phyloP scores from a whole-genome alignment of 208 protist genomes.

The Crithidia acanthocephali region DNA sequence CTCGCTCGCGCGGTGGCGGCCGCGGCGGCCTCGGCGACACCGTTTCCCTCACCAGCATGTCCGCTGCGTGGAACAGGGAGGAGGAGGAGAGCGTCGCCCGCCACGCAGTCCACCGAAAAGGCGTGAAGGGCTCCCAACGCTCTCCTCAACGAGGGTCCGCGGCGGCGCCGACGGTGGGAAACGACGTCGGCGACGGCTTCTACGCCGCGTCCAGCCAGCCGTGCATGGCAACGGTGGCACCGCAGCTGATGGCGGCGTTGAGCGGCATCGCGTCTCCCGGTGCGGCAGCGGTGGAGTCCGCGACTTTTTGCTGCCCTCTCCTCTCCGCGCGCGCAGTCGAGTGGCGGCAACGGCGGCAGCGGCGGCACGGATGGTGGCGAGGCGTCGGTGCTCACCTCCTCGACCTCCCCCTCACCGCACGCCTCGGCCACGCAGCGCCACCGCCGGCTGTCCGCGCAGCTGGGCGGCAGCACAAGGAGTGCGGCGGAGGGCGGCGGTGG shows the following conservation, averaged over 20 bases:
- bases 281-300: background rate
- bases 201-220: constrained; percentile 1
- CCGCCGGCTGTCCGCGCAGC: background rate
- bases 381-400: background rate
- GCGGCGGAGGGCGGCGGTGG: background rate
- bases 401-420: background rate
- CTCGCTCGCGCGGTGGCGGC: background rate
- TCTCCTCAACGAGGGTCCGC: too few relatives aligned
- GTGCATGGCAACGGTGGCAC: background rate
- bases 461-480: background rate
- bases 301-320: background rate
- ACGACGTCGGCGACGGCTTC: background rate
- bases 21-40: constrained; percentile 4
- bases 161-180: too few relatives aligned
- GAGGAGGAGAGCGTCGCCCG: constrained; percentile 3
- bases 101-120: background rate
- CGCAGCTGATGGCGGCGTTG: constrained; percentile 9
- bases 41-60: constrained; percentile 32
- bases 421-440: background rate
- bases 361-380: background rate
- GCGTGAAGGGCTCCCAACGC: too few relatives aligned
- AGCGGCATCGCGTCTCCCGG: background rate
- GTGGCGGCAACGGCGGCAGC: background rate
- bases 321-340: too few relatives aligned
- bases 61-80: constrained; percentile 29